A percentile compares a stretch with the other conserved stretches of the same genome.
These are phyloP conservation scores for Pythium aphanidermatum DNA, from an alignment of 352 stramenopile species.

Conservation along the genomic window DNA sequence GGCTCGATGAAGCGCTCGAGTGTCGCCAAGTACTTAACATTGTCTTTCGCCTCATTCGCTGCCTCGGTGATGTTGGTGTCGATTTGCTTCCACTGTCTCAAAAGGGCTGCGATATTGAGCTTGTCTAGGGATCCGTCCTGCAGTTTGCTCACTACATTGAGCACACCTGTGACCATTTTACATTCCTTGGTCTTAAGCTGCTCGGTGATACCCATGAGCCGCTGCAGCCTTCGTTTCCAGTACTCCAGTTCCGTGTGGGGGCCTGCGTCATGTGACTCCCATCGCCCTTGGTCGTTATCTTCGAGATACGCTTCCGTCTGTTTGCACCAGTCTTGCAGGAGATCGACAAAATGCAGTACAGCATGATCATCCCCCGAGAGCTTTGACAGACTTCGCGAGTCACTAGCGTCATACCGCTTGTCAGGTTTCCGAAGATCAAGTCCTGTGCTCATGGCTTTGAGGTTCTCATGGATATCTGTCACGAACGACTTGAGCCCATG, in stretches of 20 bases:
- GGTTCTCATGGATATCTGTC: conserved; percentile 82
- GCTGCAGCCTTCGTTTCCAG: conserved; percentile 78
- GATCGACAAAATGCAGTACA: conserved; percentile 79
- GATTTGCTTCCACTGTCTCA: conserved; percentile 85
- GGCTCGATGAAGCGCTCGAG: conserved; percentile 85
- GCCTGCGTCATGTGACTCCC: conserved; percentile 77
- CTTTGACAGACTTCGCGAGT: conserved; percentile 61
- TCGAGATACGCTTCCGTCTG: conserved; percentile 83
- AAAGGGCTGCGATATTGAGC: conserved; percentile 45
- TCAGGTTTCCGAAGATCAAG: conserved; percentile 86
- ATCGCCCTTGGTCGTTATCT: conserved; percentile 71
- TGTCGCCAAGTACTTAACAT: conserved; percentile 82
- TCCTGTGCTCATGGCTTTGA: conserved; percentile 86
- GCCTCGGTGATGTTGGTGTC: conserved; percentile 85
- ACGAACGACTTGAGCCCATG: conserved; percentile 74
- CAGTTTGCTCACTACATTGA: conserved; percentile 79
- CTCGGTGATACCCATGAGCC: conserved; percentile 84
- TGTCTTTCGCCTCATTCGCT: conserved; percentile 82
- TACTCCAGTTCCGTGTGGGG: conserved; percentile 84
- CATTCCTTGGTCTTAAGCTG: conserved; percentile 87
- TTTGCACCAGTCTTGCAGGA: conserved; percentile 88
- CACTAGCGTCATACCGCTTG: conserved; percentile 65
- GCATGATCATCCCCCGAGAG: conserved; percentile 62
- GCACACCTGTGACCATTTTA: conserved; percentile 79
- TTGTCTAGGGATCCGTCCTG: conserved; percentile 61